Base-by-base conservation (phyloP, 2,329 filamentous ascomycete species). In the Corinectria fuckeliana region DNA sequence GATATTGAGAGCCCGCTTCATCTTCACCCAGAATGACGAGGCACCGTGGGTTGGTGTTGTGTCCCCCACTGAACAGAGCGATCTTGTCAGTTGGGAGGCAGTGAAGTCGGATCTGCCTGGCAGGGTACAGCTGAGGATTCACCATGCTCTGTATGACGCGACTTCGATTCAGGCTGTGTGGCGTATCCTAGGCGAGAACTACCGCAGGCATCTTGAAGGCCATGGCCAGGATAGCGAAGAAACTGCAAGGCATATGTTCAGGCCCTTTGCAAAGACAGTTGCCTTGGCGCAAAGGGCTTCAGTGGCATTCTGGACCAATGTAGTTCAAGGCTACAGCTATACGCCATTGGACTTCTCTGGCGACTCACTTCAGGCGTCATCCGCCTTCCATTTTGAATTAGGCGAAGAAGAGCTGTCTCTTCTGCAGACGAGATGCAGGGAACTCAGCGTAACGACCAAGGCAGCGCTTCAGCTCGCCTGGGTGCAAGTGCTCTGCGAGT, bases 21-120 rank as follows among this genome's bases (percentile, higher is more conserved):
- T 67, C 14, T 68, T 70, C 36, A 68, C 65, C n/a, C 48, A 60
- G 32, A 23, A 64, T 41, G 49, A 59, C 41, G 30, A 60, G 5
- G 62, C 66, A 2, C 68, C 68, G 0, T 70, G 66, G 68, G 61
- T 69, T n/a, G 68, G 68, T 28, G 16, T 70, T 14, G 60, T 70
- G 6, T 67, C 66, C 3, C 56, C 63, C 0, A 61, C 59, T 0
- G 62, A 64, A 11, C 62, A 62, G 48, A 68, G 60, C 42, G 56
- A 70, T 18, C 58, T 66, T 21, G 54, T 62, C 21, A 36, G n/a
- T 9, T 69, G 65, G 62, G 21, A 49, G 6, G 26, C 39, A 30
- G 8, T 34, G 14, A 23, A 30, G 25, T 25, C 42, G 5, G 44
- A 25, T 20, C 7, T 42, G 11, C 18, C 38, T 5, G 38, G 18